Percentiles rank a stretch among this genome's conserved stretches.
Conservation (phyloP, 495 filamentous ascomycete species). For the Penicillium bovifimosum region DNA sequence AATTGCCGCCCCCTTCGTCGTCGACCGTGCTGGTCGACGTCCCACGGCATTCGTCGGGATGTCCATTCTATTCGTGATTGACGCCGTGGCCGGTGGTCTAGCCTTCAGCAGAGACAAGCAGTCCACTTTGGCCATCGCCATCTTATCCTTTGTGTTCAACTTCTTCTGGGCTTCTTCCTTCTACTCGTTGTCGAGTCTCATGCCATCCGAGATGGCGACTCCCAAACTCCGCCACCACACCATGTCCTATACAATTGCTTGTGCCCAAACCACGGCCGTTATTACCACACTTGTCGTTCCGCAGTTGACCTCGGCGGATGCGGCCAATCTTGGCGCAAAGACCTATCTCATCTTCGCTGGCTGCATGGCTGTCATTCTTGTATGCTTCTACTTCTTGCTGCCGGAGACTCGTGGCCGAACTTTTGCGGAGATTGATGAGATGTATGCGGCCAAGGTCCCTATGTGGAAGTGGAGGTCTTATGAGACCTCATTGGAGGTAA, state of each 20-base stretch:
- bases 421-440: slow-evolving; percentile 50
- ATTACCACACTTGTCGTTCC: slow-evolving; percentile 35
- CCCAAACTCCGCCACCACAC: slow-evolving; percentile 38
- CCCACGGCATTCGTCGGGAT: slow-evolving; percentile 35
- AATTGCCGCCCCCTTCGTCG: slow-evolving; percentile 32
- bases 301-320: slow-evolving; percentile 34
- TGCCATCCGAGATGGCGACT: slow-evolving; percentile 38
- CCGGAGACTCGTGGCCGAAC: slow-evolving; percentile 50
- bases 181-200: slow-evolving; percentile 28
- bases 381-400: slow-evolving; percentile 47
- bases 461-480: slow-evolving; percentile 36
- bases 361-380: slow-evolving; percentile 35
- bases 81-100: slow-evolving; percentile 26
- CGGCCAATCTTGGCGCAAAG: slow-evolving; percentile 34
- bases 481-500: slow-evolving; percentile 19
- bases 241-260: slow-evolving; percentile 39
- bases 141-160: slow-evolving; percentile 32
- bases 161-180: slow-evolving; percentile 39
- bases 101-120: slow-evolving; percentile 21
- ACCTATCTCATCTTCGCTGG: slow-evolving; percentile 36
- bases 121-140: slow-evolving; percentile 21
- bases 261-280: slow-evolving; percentile 33
- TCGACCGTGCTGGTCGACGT: slow-evolving; percentile 33
- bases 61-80: slow-evolving; percentile 25
- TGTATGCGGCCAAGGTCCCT: slow-evolving; percentile 46